Conservation (phyloP, 306 rosid genomes). For the Sesbania bispinosa region DNA sequence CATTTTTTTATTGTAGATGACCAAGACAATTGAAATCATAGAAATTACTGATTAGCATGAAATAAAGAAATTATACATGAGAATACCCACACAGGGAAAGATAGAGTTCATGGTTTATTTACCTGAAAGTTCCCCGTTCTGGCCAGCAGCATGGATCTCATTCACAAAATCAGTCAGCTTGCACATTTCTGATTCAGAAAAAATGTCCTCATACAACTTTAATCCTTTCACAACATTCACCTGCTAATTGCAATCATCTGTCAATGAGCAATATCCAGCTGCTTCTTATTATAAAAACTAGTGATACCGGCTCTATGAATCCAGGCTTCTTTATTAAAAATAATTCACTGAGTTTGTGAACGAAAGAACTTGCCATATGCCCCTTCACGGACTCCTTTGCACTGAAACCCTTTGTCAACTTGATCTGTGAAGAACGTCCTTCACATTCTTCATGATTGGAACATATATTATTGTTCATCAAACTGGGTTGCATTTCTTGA, state of each 20-base stretch:
- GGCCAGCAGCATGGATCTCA: conserved; percentile 75
- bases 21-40: neutral
- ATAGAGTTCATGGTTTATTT: neutral
- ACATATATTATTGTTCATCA: conserved; percentile 48
- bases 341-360: conserved; percentile 18
- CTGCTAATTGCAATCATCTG: conserved; percentile 46
- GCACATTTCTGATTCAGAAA: conserved; percentile 60
- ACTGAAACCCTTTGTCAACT: conserved; percentile 75
- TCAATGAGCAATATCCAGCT: conserved; percentile 35
- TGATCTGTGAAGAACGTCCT: conserved; percentile 65
- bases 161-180: conserved; percentile 67
- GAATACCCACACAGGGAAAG: neutral
- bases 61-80: neutral
- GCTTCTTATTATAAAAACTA: conserved; percentile 31
- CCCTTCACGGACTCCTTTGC: conserved; percentile 86
- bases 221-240: conserved; percentile 94
- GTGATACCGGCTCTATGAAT: conserved; percentile 13
- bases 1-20: neutral
- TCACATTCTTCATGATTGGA: conserved; percentile 79
- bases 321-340: conserved; percentile 22
- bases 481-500: conserved; percentile 53
- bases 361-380: conserved; percentile 71
- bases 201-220: conserved; percentile 72
- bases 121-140: conserved; percentile 87
- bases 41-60: neutral